Conservation (phyloP, 164 flowering plant species). For the Dillenia suffruticosa region DNA sequence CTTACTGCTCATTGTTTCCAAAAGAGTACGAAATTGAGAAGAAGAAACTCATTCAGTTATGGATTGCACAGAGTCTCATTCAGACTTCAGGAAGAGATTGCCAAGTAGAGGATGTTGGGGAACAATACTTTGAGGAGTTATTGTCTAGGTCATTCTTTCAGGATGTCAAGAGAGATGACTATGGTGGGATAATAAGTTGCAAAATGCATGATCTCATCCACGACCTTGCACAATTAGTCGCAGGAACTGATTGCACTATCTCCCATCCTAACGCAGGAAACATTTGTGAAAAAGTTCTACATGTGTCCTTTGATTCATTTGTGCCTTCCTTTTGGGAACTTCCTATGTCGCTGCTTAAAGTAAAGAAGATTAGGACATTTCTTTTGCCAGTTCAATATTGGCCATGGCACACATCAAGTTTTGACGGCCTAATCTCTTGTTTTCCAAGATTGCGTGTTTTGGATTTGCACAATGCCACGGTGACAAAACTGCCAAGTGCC, state of each 20-base stretch:
- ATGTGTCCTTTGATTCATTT: neutral
- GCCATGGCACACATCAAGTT: neutral
- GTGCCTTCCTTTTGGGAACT: neutral
- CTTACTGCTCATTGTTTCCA: neutral
- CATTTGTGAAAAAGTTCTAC: neutral
- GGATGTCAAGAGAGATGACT: neutral
- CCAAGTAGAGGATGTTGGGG: neutral
- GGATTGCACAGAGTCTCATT: neutral
- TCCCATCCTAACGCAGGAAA: no score
- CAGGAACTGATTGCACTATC: no score
- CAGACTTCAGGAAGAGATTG: no score
- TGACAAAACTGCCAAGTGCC: neutral
- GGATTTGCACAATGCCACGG: neutral
- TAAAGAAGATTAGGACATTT: constrained; percentile 1
- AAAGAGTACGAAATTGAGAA: neutral
- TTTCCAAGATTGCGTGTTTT: neutral
- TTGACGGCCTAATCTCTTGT: neutral
- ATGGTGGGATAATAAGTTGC: neutral
- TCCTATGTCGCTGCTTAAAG: neutral
- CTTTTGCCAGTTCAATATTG: neutral
- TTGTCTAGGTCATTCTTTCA: constrained; percentile 1
- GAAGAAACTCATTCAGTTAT: neutral
- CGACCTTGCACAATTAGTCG: neutral
- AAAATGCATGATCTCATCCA: neutral
- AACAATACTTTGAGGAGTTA: neutral